These are phyloP conservation scores for Letharia lupina DNA, from an alignment of 495 filamentous ascomycete genomes.

Conservation along the genomic window DNA sequence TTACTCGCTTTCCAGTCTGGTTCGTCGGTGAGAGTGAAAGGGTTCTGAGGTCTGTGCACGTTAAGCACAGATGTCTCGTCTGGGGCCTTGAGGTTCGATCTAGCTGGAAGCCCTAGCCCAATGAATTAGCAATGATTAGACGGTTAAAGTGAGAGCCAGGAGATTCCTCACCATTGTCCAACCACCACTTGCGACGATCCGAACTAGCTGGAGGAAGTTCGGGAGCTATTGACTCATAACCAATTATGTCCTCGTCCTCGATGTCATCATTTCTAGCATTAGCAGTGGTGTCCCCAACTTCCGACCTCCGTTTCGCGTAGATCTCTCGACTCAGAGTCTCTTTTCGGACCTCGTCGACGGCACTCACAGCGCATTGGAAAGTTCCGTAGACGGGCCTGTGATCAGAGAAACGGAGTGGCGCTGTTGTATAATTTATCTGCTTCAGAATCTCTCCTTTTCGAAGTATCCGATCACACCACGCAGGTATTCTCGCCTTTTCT, in stretches of 20 bases:
- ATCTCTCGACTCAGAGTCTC: slow-evolving; percentile 60
- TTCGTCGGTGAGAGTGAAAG: slow-evolving; percentile 59
- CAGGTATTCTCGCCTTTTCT: slow-evolving; percentile 89
- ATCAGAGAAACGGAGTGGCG: slow-evolving; percentile 78
- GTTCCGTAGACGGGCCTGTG: slow-evolving; percentile 86
- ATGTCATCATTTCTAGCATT: slow-evolving; percentile 45
- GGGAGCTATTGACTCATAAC: slow-evolving; percentile 66
- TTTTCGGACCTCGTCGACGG: slow-evolving; percentile 65
- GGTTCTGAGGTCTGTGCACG: slow-evolving; percentile 66
- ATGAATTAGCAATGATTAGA: slow-evolving; percentile 2
- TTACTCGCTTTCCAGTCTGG: slow-evolving; percentile 66
- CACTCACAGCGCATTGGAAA: slow-evolving; percentile 73
- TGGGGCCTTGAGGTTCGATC: slow-evolving; percentile 60
- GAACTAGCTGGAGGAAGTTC: slow-evolving; percentile 85
- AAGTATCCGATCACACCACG: slow-evolving; percentile 92
- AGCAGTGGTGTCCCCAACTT: slow-evolving; percentile 42
- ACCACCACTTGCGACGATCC: slow-evolving; percentile 88
- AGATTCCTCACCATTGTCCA: slow-evolving; percentile 54
- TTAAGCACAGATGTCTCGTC: slow-evolving; percentile 54
- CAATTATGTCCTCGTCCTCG: slow-evolving; percentile 66
- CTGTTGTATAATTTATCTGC: slow-evolving; percentile 71
- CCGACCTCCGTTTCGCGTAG: slow-evolving; percentile 57
- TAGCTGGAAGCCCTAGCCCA: slow-evolving; percentile 58
- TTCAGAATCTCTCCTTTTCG: slow-evolving; percentile 74
- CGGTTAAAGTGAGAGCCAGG: background rate